Base-by-base conservation (phyloP, 2,329 filamentous ascomycete species). In the Ascochyta clinopodiicola region DNA sequence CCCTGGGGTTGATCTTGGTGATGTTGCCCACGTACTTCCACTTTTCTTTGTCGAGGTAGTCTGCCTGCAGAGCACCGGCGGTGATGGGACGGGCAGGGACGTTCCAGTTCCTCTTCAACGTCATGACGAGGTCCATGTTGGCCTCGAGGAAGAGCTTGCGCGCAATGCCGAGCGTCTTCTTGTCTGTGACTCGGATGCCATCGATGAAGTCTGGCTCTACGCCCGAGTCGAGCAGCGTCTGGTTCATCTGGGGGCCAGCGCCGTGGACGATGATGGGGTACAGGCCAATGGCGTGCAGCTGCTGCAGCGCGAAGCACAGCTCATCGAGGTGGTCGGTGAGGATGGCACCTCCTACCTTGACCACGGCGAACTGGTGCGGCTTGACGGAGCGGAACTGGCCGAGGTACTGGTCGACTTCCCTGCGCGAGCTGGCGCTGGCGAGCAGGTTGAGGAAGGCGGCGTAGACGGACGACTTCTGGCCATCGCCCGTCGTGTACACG, bases 301-400 rank as follows among this genome's bases (percentile, higher is more conserved):
- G 96, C 25, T 92, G 89, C 56, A 98, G 83, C 44, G 91, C 93
- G 51, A 90, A 89, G 73, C 92, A 96, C 51, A 99, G 86, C 70
- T 93, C 92, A 75, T 96, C 90, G 51, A 98, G 84, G 77, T 97
- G 90, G 74, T 98, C 93, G 57, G 92, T 96, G 70, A 99, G 85
- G 70, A 98, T 97, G 61, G 94, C 95, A 60, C 94, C 95, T 59
- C 94, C 95, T 51, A 98, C 94, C 82, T 99, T 99, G 79, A 99
- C 96, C 44, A 99, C 94, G 64, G 93, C 94, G 77, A 98, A 99
- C 74, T 96, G 92, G 80, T 98, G 93, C 32, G 92, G 96, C 39
- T 92, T 95, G 59, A 97, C 93, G 31, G 93, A 96, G 66, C 90
- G 95, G 83, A 99, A 99, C 76, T 98, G 92, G 64, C 93, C 95